Evolutionary conservation across 2,329 filamentous ascomycete genomes (phyloP).

Genomic region (Ceratocystis lukuohia): DNA sequence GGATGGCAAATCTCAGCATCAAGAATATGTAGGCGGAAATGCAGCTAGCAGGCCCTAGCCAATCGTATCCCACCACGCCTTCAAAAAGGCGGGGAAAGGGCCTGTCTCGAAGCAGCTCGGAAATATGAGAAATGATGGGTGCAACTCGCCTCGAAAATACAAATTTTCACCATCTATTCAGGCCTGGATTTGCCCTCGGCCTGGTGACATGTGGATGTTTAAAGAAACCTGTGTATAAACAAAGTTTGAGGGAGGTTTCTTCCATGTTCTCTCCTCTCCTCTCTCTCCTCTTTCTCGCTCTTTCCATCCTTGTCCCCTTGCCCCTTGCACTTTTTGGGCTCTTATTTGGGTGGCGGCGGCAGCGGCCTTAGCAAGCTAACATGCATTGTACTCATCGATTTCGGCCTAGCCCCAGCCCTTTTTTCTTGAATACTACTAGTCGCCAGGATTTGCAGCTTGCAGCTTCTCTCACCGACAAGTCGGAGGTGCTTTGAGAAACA

Average conservation of each 20-base stretch:
- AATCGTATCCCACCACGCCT: conserved; percentile 2
- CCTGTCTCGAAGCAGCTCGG: not conserved
- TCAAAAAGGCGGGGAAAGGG: not conserved
- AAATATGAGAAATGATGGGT: not conserved
- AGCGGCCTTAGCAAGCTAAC: not conserved
- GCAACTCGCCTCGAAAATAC: not conserved
- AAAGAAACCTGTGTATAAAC: not conserved
- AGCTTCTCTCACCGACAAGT: not conserved
- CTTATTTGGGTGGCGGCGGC: conserved; percentile 1
- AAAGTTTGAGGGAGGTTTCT: not conserved
- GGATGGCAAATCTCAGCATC: conserved; percentile 2
- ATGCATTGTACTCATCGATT: conserved; percentile 4
- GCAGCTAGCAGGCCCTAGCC: not conserved
- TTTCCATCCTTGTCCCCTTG: not conserved
- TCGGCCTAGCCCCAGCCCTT: conserved; percentile 9
- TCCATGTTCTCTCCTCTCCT: not conserved
- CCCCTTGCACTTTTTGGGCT: conserved; percentile 5
- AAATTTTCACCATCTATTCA: not conserved
- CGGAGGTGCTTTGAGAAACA: not conserved
- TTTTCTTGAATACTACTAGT: not conserved
- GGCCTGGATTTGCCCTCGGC: not conserved
- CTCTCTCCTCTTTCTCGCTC: not conserved
- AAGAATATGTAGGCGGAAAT: conserved; percentile 1
- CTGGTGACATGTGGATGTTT: not conserved
- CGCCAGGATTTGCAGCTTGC: not conserved